phyloP scores from a whole-genome alignment of 371 early-diverging fungal species.

The Hamiltosporidium magnivora region DNA sequence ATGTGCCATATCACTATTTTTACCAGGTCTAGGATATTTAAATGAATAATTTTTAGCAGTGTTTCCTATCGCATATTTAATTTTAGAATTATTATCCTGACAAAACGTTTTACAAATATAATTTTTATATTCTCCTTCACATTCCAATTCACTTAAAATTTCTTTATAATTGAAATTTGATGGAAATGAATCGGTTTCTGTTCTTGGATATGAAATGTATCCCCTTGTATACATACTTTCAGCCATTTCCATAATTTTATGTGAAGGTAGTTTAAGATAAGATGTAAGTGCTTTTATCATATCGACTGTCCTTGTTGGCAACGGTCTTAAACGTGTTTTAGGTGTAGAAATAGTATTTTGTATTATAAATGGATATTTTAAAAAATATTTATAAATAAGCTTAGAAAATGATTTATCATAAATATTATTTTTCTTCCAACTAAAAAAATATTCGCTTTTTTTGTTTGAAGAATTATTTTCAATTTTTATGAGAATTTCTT shows the following conservation, averaged over 20 bases:
- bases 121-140: conserved; percentile 17
- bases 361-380: no score
- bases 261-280: conserved; percentile 64
- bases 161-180: conserved; percentile 62
- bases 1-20: conserved; percentile 90
- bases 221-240: conserved; percentile 68
- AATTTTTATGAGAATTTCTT: neutral
- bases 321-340: conserved; percentile 59
- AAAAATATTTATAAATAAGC: conserved; percentile 23
- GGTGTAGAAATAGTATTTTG: neutral
- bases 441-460: conserved; percentile 23
- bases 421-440: conserved; percentile 48
- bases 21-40: conserved; percentile 66
- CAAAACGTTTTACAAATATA: neutral
- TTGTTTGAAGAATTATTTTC: conserved; percentile 1
- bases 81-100: neutral
- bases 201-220: conserved; percentile 90
- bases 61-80: no score
- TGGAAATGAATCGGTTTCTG: conserved; percentile 88
- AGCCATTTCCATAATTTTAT: conserved; percentile 66
- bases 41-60: neutral
- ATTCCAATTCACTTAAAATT: conserved; percentile 56
- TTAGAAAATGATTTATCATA: conserved; percentile 54
- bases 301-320: conserved; percentile 84
- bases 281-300: conserved; percentile 70